phyloP scores from a whole-genome alignment of 257 asterid genomes.

The Marsdenia floribunda region DNA sequence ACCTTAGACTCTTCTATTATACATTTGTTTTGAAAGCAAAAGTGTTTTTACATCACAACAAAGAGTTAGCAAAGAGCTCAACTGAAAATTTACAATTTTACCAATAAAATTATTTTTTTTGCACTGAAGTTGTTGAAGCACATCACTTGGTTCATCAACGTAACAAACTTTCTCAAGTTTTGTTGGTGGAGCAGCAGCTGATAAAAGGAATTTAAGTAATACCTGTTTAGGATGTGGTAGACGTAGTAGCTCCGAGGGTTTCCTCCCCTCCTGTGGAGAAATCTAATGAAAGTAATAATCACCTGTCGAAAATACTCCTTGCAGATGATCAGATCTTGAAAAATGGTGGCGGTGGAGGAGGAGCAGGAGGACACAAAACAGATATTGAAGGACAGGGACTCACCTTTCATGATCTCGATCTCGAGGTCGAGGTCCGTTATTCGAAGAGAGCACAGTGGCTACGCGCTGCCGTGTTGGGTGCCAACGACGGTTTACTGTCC shows the following conservation, averaged over 20 bases:
- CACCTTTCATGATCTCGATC: constrained; percentile 4
- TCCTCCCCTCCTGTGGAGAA: constrained; percentile 17
- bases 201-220: constrained; percentile 4
- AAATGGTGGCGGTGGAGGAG: constrained; percentile 6
- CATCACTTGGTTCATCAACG: constrained; percentile 49
- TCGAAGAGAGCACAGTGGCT: constrained; percentile 70
- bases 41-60: neutral
- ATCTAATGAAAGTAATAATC: neutral
- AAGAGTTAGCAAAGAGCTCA: neutral
- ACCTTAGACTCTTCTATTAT: neutral
- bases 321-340: constrained; percentile 4
- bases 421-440: constrained; percentile 28
- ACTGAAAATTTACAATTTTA: neutral
- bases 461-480: constrained; percentile 64
- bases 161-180: constrained; percentile 39
- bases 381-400: constrained; percentile 32
- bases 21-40: neutral
- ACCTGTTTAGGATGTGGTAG: too few relatives aligned
- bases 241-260: too few relatives aligned
- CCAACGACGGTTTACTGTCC: constrained; percentile 65
- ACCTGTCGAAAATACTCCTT: neutral
- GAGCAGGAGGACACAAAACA: constrained; percentile 10
- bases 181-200: constrained; percentile 38
- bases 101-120: neutral
- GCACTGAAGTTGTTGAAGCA: constrained; percentile 45